These are phyloP conservation scores for Musa beccarii DNA, from an alignment of 176 grass and related monocot genomes.

Conservation along the genomic window DNA sequence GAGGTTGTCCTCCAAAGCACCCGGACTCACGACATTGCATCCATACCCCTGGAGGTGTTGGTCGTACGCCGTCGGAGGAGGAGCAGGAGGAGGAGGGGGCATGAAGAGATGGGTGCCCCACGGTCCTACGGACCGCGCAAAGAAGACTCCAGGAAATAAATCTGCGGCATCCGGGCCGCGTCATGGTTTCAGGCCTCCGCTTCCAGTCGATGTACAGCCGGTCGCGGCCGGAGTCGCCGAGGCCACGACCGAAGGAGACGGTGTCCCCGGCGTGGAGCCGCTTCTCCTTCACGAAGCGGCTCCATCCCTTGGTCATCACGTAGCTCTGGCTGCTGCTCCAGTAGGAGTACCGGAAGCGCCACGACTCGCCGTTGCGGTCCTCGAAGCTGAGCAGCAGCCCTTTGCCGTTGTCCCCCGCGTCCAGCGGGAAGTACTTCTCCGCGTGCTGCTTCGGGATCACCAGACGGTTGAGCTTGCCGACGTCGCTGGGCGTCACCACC, in stretches of 20 bases:
- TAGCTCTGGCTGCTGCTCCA: conserved; percentile 99
- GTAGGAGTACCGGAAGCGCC: conserved; percentile 95
- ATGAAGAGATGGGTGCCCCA: conserved; percentile 12
- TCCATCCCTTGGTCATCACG: conserved; percentile 98
- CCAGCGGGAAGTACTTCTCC: conserved; percentile 81
- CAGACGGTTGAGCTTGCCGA: conserved; percentile 85
- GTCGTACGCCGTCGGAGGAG: not conserved
- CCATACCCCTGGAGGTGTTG: conserved; percentile 13
- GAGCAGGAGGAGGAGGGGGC: not conserved
- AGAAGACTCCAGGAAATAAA: conserved; percentile 3
- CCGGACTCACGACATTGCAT: conserved; percentile 10
- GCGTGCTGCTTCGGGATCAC: conserved; percentile 97
- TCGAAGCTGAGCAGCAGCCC: conserved; percentile 80
- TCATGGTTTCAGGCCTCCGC: conserved; percentile 30
- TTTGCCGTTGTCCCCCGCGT: conserved; percentile 28
- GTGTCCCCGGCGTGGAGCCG: conserved; percentile 73
- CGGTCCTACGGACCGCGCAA: conserved; percentile 34
- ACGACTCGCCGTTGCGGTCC: conserved; percentile 59
- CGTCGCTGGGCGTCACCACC: conserved; percentile 88
- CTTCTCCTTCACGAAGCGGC: conserved; percentile 95
- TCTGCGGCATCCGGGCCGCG: conserved; percentile 21
- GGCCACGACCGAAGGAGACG: conserved; percentile 50
- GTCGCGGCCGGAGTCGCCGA: conserved; percentile 26
- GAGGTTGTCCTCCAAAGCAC: not conserved
- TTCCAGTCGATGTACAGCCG: conserved; percentile 84